A percentile compares a stretch with the other conserved stretches of the same genome.
Evolutionary conservation across 1,139 yeast species (phyloP).

Genomic region (Debaryomyces subglobosus): DNA sequence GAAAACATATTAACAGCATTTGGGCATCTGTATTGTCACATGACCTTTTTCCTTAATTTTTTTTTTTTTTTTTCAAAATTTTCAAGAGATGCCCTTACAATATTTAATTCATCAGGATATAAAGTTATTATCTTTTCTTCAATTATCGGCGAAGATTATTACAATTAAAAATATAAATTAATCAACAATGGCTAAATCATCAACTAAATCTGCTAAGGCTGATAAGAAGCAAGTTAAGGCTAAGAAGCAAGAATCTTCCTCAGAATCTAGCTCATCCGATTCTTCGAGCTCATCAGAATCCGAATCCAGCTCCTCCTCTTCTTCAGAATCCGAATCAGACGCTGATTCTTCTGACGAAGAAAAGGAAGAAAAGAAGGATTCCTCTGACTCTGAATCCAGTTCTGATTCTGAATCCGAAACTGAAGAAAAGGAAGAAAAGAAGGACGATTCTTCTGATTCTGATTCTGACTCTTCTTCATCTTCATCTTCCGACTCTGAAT

Average conservation of each 20-base stretch:
- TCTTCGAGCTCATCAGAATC: conserved; percentile 26
- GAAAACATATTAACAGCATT: background rate
- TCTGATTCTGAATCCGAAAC: background rate
- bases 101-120: conserved; percentile 7
- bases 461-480: conserved; percentile 8
- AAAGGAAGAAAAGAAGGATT: conserved; percentile 16
- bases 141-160: conserved; percentile 1
- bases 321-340: conserved; percentile 15
- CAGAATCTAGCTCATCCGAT: conserved; percentile 16
- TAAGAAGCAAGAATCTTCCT: conserved; percentile 28
- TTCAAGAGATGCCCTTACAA: conserved; percentile 13
- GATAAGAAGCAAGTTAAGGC: conserved; percentile 31
- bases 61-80: conserved; percentile 12
- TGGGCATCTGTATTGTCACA: conserved; percentile 2
- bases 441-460: conserved; percentile 13
- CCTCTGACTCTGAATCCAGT: conserved; percentile 1
- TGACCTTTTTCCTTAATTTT: background rate
- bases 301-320: conserved; percentile 31
- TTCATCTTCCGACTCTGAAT: conserved; percentile 9
- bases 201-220: conserved; percentile 28
- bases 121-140: background rate
- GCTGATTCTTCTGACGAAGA: conserved; percentile 15
- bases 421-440: conserved; percentile 1
- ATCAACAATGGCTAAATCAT: conserved; percentile 33
- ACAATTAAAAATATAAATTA: background rate